A percentile compares a stretch with the other conserved stretches of the same genome.
Evolutionary conservation across 371 early-diverging fungal genomes (phyloP).

Genomic region (Mortierella sp.): DNA sequence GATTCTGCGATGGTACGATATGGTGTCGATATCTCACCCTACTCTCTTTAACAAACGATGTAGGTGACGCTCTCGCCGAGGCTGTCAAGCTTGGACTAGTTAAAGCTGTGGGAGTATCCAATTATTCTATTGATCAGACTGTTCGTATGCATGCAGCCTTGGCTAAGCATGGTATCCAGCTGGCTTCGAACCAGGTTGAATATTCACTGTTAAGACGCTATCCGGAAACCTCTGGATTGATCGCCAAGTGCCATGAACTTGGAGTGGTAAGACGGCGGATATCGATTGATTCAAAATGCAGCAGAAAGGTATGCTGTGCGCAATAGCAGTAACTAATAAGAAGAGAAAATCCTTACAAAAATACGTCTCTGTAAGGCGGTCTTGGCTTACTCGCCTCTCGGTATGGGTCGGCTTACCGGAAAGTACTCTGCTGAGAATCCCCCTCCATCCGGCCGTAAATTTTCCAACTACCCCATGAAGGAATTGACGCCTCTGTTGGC

Average conservation of each 20-base stretch:
- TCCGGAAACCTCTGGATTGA: constrained; percentile 64
- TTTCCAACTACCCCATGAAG: constrained; percentile 48
- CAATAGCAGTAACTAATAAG: too few relatives aligned
- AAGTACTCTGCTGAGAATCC: constrained; percentile 62
- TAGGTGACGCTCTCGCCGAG: constrained; percentile 65
- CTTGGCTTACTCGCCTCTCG: constrained; percentile 66
- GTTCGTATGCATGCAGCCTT: constrained; percentile 63
- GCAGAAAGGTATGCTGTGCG: too few relatives aligned
- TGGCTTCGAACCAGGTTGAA: constrained; percentile 69
- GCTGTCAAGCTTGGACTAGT: constrained; percentile 64
- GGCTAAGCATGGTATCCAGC: constrained; percentile 60
- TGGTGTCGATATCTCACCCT: too few relatives aligned
- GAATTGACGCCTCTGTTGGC: constrained; percentile 38
- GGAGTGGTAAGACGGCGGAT: constrained; percentile 63
- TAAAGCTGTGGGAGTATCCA: constrained; percentile 76
- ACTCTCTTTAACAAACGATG: background rate
- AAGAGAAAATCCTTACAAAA: too few relatives aligned
- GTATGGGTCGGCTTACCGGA: constrained; percentile 65
- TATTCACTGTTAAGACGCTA: constrained; percentile 61
- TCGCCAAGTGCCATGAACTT: constrained; percentile 65
- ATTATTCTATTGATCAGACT: constrained; percentile 66
- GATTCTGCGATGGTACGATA: too few relatives aligned
- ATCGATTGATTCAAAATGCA: too few relatives aligned
- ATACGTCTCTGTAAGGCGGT: constrained; percentile 29
- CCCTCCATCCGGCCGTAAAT: constrained; percentile 33